These are phyloP conservation scores for Cryphonectria japonica DNA, from an alignment of 2,329 filamentous ascomycete genomes.

Conservation along the genomic window DNA sequence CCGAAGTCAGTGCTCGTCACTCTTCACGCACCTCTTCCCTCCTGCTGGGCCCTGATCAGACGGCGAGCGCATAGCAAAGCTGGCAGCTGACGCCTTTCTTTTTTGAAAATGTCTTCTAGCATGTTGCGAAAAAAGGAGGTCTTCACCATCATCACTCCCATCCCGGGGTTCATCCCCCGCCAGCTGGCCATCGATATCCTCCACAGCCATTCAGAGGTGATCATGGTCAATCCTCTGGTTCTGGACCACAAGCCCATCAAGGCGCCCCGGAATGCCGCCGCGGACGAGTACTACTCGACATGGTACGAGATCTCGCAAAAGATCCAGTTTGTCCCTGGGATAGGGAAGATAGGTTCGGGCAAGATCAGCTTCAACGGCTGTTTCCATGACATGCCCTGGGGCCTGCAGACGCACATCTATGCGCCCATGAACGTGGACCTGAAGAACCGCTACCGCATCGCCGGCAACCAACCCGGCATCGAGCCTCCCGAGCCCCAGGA, in stretches of 20 bases:
- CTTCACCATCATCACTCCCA: conserved; percentile 71
- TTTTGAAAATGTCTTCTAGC: conserved; percentile 26
- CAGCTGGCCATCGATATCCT: conserved; percentile 74
- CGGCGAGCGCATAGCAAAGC: background rate
- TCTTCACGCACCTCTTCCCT: background rate
- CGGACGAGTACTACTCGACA: conserved; percentile 73
- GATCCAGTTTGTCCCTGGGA: conserved; percentile 69
- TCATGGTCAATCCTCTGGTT: conserved; percentile 71
- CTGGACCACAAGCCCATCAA: conserved; percentile 65
- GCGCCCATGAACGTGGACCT: conserved; percentile 69
- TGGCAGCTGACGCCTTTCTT: conserved; percentile 17
- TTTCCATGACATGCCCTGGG: conserved; percentile 74
- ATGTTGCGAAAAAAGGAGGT: conserved; percentile 67
- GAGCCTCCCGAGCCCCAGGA: conserved; percentile 66
- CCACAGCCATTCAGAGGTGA: conserved; percentile 71
- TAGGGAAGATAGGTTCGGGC: conserved; percentile 66
- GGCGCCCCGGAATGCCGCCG: conserved; percentile 67
- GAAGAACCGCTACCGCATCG: conserved; percentile 69
- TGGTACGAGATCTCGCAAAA: conserved; percentile 76
- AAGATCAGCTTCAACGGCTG: conserved; percentile 72
- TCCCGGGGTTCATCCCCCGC: conserved; percentile 70
- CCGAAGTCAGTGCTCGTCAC: background rate
- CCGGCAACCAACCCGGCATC: conserved; percentile 68
- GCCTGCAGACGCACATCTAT: conserved; percentile 72
- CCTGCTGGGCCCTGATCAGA: background rate